Evolutionary conservation across 2,329 filamentous ascomycete species (phyloP).

Genomic region (Monilinia vaccinii-corymbosi): DNA sequence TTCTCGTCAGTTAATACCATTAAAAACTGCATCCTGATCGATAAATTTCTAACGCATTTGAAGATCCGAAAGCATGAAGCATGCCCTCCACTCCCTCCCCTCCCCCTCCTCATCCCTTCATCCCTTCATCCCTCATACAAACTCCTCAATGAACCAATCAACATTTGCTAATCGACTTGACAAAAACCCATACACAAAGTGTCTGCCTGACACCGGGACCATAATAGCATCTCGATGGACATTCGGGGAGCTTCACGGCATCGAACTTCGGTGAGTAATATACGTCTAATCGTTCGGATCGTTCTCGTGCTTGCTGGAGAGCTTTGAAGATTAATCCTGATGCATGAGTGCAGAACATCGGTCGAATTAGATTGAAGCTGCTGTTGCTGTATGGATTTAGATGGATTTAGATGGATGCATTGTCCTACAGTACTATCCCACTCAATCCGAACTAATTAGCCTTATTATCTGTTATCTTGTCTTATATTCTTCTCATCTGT

Average conservation of each 20-base stretch:
- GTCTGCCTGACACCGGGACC: not conserved
- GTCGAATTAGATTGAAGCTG: not conserved
- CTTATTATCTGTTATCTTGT: not conserved
- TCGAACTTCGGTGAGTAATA: not conserved
- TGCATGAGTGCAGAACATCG: not conserved
- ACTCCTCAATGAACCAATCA: not conserved
- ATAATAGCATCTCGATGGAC: conserved; percentile 3
- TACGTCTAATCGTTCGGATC: not conserved
- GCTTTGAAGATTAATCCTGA: not conserved
- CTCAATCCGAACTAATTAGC: not conserved
- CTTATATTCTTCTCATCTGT: not conserved
- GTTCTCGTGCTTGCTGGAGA: not conserved
- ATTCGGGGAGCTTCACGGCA: not conserved
- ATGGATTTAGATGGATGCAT: not conserved
- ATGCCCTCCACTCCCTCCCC: too few relatives aligned
- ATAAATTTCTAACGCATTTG: not conserved
- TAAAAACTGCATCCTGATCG: not conserved
- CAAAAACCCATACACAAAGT: not conserved
- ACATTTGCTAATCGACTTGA: not conserved
- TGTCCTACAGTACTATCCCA: not conserved
- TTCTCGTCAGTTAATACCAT: conserved; percentile 7
- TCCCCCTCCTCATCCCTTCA: too few relatives aligned
- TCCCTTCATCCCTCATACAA: too few relatives aligned
- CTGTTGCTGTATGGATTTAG: not conserved
- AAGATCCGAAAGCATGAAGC: not conserved